Evolutionary conservation across 495 filamentous ascomycete genomes (phyloP).

Genomic region (Aspergillus carlsbadensis): DNA sequence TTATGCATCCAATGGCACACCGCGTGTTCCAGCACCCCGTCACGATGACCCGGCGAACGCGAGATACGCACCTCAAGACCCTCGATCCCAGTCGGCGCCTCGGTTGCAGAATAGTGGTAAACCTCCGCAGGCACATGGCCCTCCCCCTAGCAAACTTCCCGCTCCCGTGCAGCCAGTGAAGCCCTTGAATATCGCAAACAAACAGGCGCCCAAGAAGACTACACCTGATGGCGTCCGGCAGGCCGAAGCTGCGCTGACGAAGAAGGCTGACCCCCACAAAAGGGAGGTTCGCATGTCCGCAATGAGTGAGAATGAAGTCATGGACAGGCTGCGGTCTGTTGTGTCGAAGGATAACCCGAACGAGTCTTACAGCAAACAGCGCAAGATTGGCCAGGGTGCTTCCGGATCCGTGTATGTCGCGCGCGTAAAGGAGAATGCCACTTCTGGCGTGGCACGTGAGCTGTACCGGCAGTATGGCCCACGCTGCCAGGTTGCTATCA

Average conservation of each 20-base stretch:
- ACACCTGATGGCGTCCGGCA: constrained; percentile 68
- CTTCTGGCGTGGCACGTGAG: constrained; percentile 62
- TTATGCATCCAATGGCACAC: constrained; percentile 16
- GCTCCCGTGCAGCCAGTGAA: constrained; percentile 72
- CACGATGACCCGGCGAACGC: constrained; percentile 33
- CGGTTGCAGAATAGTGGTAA: constrained; percentile 38
- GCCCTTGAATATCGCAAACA: constrained; percentile 85
- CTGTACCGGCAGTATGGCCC: constrained; percentile 67
- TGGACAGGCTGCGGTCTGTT: constrained; percentile 88
- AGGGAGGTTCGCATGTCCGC: constrained; percentile 95
- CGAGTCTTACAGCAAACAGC: constrained; percentile 93
- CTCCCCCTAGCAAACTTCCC: constrained; percentile 54
- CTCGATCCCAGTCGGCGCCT: constrained; percentile 29
- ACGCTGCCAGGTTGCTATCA: constrained; percentile 88
- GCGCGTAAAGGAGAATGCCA: constrained; percentile 76
- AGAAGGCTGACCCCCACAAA: constrained; percentile 71
- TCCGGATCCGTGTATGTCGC: constrained; percentile 98
- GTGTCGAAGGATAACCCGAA: constrained; percentile 92
- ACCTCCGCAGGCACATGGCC: constrained; percentile 40
- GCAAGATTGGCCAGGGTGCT: constrained; percentile 98
- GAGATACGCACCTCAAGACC: constrained; percentile 29
- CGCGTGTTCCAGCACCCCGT: constrained; percentile 20
- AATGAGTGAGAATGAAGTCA: constrained; percentile 95
- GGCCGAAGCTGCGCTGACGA: constrained; percentile 76
- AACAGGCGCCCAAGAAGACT: constrained; percentile 55